These are phyloP conservation scores for Carex littledalei DNA, from an alignment of 176 grass and related monocot genomes.

Conservation along the genomic window DNA sequence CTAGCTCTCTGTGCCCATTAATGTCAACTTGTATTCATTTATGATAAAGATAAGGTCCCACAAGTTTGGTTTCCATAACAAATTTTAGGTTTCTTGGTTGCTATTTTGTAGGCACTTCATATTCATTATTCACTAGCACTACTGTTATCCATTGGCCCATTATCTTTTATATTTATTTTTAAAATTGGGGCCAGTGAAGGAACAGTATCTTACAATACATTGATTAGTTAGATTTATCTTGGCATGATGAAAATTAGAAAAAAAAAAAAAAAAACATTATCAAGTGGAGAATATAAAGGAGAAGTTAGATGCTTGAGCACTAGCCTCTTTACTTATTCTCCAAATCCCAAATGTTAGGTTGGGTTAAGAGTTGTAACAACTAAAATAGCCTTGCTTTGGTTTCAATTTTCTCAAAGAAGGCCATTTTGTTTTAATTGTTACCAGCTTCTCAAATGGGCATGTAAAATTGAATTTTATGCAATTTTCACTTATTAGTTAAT, in stretches of 20 bases:
- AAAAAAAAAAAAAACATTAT: background rate
- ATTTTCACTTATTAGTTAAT: too few species aligned
- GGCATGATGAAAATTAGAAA: background rate
- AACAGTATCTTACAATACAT: background rate
- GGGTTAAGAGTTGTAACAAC: background rate
- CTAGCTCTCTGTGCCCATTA: background rate
- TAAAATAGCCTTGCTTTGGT: background rate
- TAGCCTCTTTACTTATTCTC: background rate
- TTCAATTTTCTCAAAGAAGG: background rate
- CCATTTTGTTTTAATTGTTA: background rate
- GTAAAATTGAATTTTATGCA: too few species aligned
- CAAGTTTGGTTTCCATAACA: conserved; percentile 14
- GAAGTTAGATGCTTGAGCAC: background rate
- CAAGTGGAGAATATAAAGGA: background rate
- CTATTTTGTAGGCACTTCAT: background rate
- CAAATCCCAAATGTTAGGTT: background rate
- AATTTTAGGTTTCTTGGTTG: background rate
- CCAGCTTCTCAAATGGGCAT: background rate
- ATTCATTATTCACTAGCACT: background rate
- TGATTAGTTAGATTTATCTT: background rate
- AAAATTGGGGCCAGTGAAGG: background rate
- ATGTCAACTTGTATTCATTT: conserved; percentile 4
- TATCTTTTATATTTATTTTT: background rate
- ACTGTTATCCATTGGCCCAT: background rate
- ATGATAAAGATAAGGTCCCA: conserved; percentile 16